These are phyloP conservation scores for Blastobotrys muscicola DNA, from an alignment of 805 yeast genomes.

Conservation along the genomic window DNA sequence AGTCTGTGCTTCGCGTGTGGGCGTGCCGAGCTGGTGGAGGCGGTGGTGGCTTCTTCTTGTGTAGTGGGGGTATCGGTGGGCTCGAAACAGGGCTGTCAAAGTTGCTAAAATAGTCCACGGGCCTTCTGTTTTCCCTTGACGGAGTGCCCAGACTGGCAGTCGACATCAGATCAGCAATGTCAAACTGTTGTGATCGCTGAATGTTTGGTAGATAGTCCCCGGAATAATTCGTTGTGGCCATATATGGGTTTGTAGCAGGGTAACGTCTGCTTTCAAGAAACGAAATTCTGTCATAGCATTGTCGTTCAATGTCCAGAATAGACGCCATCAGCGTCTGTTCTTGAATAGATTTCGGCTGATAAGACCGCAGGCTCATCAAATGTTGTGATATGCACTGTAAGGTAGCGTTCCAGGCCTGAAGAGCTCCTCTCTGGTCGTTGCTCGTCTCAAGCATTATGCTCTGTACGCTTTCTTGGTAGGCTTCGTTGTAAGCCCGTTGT, in stretches of 20 bases:
- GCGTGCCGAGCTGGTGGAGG: not conserved
- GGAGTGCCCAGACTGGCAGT: not conserved
- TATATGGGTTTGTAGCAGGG: not conserved
- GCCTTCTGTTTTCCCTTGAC: not conserved
- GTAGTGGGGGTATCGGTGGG: not conserved
- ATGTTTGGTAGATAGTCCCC: not conserved
- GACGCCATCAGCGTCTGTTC: slow-evolving; percentile 29
- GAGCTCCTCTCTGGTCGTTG: slow-evolving; percentile 27
- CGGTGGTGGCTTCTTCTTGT: not conserved
- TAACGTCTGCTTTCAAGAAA: slow-evolving; percentile 13
- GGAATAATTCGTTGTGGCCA: not conserved
- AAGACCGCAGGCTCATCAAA: slow-evolving; percentile 24
- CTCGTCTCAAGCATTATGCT: slow-evolving; percentile 31
- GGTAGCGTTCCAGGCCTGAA: slow-evolving; percentile 30
- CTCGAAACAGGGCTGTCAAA: not conserved
- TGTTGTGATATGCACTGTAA: slow-evolving; percentile 25
- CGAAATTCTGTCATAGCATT: slow-evolving; percentile 30
- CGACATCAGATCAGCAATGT: not conserved
- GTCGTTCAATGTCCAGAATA: slow-evolving; percentile 32
- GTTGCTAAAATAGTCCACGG: not conserved
- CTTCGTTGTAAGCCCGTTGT: slow-evolving; percentile 32
- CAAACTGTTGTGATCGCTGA: not conserved
- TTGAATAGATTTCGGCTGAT: slow-evolving; percentile 25
- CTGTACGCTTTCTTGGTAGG: slow-evolving; percentile 33
- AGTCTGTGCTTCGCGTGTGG: too few species aligned